Base-by-base conservation (phyloP, 2,329 filamentous ascomycete genomes). In the Pseudocercospora pini-densiflorae region DNA sequence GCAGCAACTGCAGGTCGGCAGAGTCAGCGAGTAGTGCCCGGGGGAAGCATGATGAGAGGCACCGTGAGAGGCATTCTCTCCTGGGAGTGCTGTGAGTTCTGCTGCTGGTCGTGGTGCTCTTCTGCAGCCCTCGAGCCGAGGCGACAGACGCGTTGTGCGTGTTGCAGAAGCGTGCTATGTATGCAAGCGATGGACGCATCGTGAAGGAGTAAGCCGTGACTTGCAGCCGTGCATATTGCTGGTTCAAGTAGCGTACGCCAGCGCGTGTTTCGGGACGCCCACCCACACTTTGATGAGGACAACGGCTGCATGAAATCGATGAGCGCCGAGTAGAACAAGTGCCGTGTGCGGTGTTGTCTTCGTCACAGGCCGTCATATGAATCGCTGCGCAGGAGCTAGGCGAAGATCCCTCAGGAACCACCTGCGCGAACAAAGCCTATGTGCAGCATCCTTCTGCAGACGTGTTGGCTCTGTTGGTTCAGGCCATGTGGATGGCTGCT, bases 321-420 rank as follows among this genome's bases (percentile, higher is more conserved):
- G 16, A 19, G 40, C 16, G 40, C 40, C 55, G 24, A 40, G 53
- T 19, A 31, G 53, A 57, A 58, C 55, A 58, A 58, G 55, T 58
- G 55, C 55, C 55, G 55, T 58, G 55, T 31, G 19, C 19, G 16
- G 40, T n/a, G 29, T 58, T 7, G n/a, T 31, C 31, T 33, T 58
- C 29, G 54, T 58, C 54, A 58, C 29, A 58, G 23, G 55, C 31
- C 55, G 31, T 58, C 55, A 58, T 33, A 33, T 58, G 29, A 58
- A 43, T 40, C 16, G 54, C 54, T 10, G 24, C 54, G n/a, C 27
- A 5, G 27, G 19, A 12, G 54, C 54, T 58, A 4, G 27, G 29
- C 54, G 54, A 58, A 33, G 54, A 58, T 58, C 54, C 54, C 54
- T 58, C 54, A 58, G 54, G 54, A 58, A 58, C 29, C 54, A 58